Evolutionary conservation across 345 rosid genomes (phyloP), one percentile per base, ranked within the genome.

Genomic region (Salix caprea): DNA sequence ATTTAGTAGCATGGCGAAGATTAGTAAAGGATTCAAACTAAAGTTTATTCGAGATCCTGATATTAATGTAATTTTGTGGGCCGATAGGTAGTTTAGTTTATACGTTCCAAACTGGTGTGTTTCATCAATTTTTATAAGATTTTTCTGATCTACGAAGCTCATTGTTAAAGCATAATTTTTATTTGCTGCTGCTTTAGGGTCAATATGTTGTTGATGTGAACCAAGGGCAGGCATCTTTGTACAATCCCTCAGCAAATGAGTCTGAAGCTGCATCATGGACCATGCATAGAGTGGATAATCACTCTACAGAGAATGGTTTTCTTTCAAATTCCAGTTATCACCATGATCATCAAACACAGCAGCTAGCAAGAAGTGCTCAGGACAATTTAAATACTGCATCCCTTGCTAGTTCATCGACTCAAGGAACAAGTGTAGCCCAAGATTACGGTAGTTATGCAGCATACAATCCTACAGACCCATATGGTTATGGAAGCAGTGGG

Each of bases 401-500:
- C 60, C 84, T 86, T 80, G 74, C 92, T 75, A 87, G 84, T 85
- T 87, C 97, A 70, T 80, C 90, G 21, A 83, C 86, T 79, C 80
- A 85, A 72, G 98, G 88, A 82, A 73, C 91, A 42, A 85, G 71
- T 80, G 87, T 84, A 56, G 39, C 88, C 1, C 96, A 90, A 78
- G 96, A 89, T 67, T 87, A 96, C 73, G 84, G 84, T 86, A 91
- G 87, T 80, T 90, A 89, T 79, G 70, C 80, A 14, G 72, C 94
- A 61, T 91, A 91, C 79, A 86, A 82, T 84, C 65, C 97, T 77
- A 75, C 88, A 61, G 93, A 92, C 76, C 90, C 92, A 42, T 89
- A 92, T 80, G 85, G 83, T 80, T 91, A 90, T 87, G 89, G 91
- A 72, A 87, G 86, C 82, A 77, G 93, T 28, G 92, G 90, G 79